These are phyloP conservation scores for Adiantum capillusveneris DNA, from an alignment of 75 land plant species.

Conservation along the genomic window DNA sequence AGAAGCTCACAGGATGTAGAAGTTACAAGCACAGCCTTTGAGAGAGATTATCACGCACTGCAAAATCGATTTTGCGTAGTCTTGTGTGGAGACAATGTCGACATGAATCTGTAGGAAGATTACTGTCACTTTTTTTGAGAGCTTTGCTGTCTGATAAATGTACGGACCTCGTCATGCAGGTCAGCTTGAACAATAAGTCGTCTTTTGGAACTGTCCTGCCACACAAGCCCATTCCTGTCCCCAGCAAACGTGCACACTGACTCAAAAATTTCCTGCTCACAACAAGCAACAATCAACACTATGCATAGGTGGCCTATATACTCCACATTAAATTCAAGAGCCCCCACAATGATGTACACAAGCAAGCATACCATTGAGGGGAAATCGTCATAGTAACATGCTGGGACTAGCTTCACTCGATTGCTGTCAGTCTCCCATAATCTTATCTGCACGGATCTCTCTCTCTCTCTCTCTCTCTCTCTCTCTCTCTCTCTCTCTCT, in stretches of 20 bases:
- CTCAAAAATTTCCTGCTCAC: slow-evolving; percentile 67
- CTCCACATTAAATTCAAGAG: too few relatives aligned
- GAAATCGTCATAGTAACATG: slow-evolving; percentile 81
- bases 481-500: slow-evolving; percentile 3
- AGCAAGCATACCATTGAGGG: slow-evolving; percentile 54
- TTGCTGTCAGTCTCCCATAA: slow-evolving; percentile 86
- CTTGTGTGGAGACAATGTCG: too few relatives aligned
- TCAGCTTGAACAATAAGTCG: slow-evolving; percentile 72
- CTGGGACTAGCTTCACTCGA: slow-evolving; percentile 54
- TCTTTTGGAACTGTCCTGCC: slow-evolving; percentile 61
- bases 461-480: neutral
- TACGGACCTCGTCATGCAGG: slow-evolving; percentile 59
- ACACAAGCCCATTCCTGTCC: slow-evolving; percentile 64
- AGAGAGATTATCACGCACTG: too few relatives aligned
- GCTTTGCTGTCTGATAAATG: slow-evolving; percentile 52
- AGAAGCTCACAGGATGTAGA: too few relatives aligned
- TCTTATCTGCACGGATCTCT: slow-evolving; percentile 50
- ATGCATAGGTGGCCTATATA: too few relatives aligned
- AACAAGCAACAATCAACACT: neutral
- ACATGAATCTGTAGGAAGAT: too few relatives aligned
- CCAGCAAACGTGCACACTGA: slow-evolving; percentile 66
- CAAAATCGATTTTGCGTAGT: too few relatives aligned
- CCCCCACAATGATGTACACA: too few relatives aligned
- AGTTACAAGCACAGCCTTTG: too few relatives aligned
- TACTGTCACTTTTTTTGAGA: too few relatives aligned